A percentile compares a stretch with the other conserved stretches of the same genome.
Conservation (phyloP, 441 rosid species). For the Capsella rubella region DNA sequence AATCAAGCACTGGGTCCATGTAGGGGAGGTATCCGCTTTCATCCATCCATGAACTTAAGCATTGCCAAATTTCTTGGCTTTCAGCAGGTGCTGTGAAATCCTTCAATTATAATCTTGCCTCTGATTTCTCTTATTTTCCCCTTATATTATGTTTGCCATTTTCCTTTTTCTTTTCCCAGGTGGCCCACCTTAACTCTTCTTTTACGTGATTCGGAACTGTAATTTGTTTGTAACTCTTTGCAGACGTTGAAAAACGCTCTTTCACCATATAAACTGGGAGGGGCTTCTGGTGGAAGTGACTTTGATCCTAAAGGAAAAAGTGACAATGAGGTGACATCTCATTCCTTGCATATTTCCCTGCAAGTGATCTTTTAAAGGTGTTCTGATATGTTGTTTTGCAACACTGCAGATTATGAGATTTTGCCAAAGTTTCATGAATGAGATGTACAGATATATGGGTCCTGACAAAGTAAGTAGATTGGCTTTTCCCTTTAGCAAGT, state of each 20-base stretch:
- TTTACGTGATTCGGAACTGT: conserved; percentile 17
- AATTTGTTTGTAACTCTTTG: conserved; percentile 27
- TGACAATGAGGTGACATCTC: conserved; percentile 82
- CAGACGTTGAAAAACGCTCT: conserved; percentile 98
- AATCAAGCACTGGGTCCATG: conserved; percentile 98
- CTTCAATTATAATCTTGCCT: conserved; percentile 14
- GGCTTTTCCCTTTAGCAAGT: conserved; percentile 13
- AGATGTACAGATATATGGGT: conserved; percentile 90
- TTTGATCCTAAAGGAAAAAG: conserved; percentile 99
- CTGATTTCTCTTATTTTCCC: neutral
- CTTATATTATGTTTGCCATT: neutral
- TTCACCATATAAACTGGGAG: conserved; percentile 97
- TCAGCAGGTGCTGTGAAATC: conserved; percentile 72
- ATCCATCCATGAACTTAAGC: conserved; percentile 91
- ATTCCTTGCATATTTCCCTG: conserved; percentile 30
- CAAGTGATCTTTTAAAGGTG: conserved; percentile 4
- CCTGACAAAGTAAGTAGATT: conserved; percentile 78
- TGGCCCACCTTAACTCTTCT: conserved; percentile 5
- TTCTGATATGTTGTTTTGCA: conserved; percentile 29
- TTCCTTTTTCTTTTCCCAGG: neutral
- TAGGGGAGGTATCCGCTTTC: conserved; percentile 97
- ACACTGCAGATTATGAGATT: conserved; percentile 89
- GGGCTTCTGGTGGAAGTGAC: conserved; percentile 99
- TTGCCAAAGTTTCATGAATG: conserved; percentile 99
- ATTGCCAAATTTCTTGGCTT: conserved; percentile 95